These are phyloP conservation scores for Fonsecaea multimorphosa DNA, from an alignment of 2,329 filamentous ascomycete genomes.

Conservation along the genomic window DNA sequence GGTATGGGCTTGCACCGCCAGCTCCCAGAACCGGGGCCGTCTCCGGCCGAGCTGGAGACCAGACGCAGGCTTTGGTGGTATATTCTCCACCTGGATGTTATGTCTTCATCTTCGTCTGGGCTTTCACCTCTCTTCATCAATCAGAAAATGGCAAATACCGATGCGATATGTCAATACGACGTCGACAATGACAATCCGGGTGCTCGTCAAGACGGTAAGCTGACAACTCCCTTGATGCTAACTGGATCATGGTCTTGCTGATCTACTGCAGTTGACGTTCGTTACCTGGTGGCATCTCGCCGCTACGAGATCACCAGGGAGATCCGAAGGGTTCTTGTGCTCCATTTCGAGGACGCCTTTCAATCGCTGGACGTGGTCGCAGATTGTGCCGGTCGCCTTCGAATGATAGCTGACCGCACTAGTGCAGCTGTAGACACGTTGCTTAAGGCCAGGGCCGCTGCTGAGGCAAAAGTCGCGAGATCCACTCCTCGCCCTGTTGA, in stretches of 20 bases:
- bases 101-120: slow-evolving; percentile 34
- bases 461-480: background rate
- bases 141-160: slow-evolving; percentile 36
- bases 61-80: slow-evolving; percentile 38
- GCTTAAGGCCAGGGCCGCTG: slow-evolving; percentile 1
- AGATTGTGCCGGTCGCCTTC: slow-evolving; percentile 20
- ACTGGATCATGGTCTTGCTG: background rate
- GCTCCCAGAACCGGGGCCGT: slow-evolving; percentile 24
- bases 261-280: slow-evolving; percentile 29
- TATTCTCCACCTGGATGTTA: slow-evolving; percentile 37
- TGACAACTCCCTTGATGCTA: background rate
- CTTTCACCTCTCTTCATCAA: slow-evolving; percentile 37
- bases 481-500: background rate
- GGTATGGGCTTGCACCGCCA: slow-evolving; percentile 37
- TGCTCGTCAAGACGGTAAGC: slow-evolving; percentile 9
- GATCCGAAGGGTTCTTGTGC: slow-evolving; percentile 29
- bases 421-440: slow-evolving; percentile 19
- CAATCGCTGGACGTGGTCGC: slow-evolving; percentile 21
- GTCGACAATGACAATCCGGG: background rate
- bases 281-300: slow-evolving; percentile 34
- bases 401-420: slow-evolving; percentile 19
- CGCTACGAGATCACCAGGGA: slow-evolving; percentile 36
- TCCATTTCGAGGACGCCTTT: slow-evolving; percentile 34
- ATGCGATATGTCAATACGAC: slow-evolving; percentile 31
- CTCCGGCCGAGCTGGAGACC: slow-evolving; percentile 32